phyloP scores from a whole-genome alignment of 441 rosid species.

The Omphalea diandra region DNA sequence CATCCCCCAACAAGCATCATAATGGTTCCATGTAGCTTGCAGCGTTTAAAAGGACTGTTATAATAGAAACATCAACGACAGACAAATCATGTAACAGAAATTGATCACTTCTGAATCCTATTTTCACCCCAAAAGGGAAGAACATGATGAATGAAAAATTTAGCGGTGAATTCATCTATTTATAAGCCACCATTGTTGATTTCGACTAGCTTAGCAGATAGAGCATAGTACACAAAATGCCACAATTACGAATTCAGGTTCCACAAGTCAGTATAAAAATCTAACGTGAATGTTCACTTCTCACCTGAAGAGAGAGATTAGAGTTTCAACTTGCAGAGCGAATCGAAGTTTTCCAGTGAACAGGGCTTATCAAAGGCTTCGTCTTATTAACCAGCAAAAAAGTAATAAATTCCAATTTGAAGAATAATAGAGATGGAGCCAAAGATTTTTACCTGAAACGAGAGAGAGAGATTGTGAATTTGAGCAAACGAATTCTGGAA shows the following conservation, averaged over 20 bases:
- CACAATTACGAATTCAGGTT: neutral
- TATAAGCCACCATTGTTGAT: too few species aligned
- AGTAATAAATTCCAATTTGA: neutral
- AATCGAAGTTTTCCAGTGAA: too few species aligned
- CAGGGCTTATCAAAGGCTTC: neutral
- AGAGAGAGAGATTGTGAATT: neutral
- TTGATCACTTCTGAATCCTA: neutral
- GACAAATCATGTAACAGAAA: neutral
- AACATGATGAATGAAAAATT: too few species aligned
- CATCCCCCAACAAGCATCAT: neutral
- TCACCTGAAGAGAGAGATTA: neutral
- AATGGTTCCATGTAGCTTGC: neutral
- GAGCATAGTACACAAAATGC: conserved; percentile 10
- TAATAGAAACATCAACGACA: too few species aligned
- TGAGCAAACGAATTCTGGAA: neutral
- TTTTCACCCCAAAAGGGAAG: too few species aligned
- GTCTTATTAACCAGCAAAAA: neutral
- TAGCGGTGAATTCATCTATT: too few species aligned
- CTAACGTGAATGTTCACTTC: too few species aligned
- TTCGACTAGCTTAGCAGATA: neutral
- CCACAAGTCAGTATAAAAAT: neutral
- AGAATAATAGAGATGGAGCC: neutral
- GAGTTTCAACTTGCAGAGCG: neutral
- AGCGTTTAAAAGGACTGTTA: too few species aligned
- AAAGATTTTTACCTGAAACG: neutral